Percentiles rank a stretch among this genome's conserved stretches.
Evolutionary conservation across 495 filamentous ascomycete species (phyloP).

Genomic region (Polyplosphaeria fusca): DNA sequence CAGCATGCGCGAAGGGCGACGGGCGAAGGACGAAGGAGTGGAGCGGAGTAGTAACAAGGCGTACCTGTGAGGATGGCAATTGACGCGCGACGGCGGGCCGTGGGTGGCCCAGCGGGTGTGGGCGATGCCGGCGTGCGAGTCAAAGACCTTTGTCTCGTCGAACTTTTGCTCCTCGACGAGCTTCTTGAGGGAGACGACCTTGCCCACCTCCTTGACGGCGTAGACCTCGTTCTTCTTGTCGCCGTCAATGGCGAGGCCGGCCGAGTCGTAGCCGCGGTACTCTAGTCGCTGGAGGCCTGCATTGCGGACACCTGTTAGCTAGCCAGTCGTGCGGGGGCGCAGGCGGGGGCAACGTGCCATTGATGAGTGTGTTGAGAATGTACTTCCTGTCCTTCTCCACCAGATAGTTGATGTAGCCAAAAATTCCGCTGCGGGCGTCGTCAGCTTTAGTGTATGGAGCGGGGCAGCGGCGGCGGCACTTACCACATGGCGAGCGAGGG

Average conservation of each 20-base stretch:
- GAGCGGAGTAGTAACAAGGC: constrained; percentile 29
- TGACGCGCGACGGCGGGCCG: constrained; percentile 84
- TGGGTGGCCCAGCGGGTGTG: constrained; percentile 99
- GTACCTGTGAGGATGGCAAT: constrained; percentile 98
- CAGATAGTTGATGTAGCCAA: constrained; percentile 91
- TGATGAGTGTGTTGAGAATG: constrained; percentile 92
- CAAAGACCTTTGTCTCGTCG: constrained; percentile 86
- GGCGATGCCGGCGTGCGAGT: constrained; percentile 95
- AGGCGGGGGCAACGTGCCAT: constrained; percentile 60
- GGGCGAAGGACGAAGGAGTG: not conserved
- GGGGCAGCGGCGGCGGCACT: constrained; percentile 17
- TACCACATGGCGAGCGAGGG: constrained; percentile 33
- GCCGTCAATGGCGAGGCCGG: constrained; percentile 91
- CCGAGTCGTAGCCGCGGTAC: constrained; percentile 97
- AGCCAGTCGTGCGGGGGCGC: not conserved
- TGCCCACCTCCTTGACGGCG: constrained; percentile 98
- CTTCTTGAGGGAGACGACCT: constrained; percentile 92
- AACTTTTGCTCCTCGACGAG: constrained; percentile 81
- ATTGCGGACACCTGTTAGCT: constrained; percentile 21
- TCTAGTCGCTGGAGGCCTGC: constrained; percentile 80
- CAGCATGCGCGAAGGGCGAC: not conserved
- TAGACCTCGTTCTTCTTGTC: constrained; percentile 98
- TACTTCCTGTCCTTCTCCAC: constrained; percentile 95
- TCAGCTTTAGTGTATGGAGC: constrained; percentile 17
- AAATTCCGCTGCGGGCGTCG: constrained; percentile 75